These are phyloP conservation scores for Atkinsonella hypoxylon DNA, from an alignment of 2,329 filamentous ascomycete genomes.

Conservation along the genomic window DNA sequence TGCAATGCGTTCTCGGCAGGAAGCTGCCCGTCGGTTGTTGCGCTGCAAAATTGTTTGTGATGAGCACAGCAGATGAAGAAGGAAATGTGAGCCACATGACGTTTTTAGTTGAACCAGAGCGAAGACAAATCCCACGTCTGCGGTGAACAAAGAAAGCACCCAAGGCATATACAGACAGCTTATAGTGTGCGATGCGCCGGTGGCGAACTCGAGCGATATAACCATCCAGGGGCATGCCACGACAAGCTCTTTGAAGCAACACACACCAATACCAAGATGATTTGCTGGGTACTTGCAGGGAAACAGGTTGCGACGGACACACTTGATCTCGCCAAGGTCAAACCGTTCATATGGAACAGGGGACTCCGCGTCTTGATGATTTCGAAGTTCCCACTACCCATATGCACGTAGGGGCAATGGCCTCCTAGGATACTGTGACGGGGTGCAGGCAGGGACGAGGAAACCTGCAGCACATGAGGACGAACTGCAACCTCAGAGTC, in stretches of 20 bases:
- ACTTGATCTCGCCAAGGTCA: not conserved
- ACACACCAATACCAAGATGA: not conserved
- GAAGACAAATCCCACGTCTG: not conserved
- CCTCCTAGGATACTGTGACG: constrained; percentile 26
- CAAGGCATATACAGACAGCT: not conserved
- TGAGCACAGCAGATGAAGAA: not conserved
- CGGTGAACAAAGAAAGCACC: not conserved
- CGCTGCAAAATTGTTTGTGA: not conserved
- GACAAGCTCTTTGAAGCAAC: not conserved
- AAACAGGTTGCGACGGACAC: not conserved
- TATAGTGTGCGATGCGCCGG: not conserved
- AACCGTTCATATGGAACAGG: not conserved
- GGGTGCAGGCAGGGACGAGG: constrained; percentile 16
- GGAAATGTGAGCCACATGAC: not conserved
- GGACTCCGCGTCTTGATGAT: too few relatives aligned
- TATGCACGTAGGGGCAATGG: constrained; percentile 25
- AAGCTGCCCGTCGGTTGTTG: not conserved
- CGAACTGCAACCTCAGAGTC: constrained; percentile 8
- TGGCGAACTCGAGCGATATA: not conserved
- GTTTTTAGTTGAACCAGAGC: not conserved
- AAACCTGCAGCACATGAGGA: too few relatives aligned
- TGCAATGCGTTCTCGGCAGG: not conserved
- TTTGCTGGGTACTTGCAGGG: not conserved
- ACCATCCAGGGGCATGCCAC: not conserved
- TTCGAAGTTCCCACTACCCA: constrained; percentile 12